These are phyloP conservation scores for Hanseniaspora mollemarum DNA, from an alignment of 805 yeast genomes.

Conservation along the genomic window DNA sequence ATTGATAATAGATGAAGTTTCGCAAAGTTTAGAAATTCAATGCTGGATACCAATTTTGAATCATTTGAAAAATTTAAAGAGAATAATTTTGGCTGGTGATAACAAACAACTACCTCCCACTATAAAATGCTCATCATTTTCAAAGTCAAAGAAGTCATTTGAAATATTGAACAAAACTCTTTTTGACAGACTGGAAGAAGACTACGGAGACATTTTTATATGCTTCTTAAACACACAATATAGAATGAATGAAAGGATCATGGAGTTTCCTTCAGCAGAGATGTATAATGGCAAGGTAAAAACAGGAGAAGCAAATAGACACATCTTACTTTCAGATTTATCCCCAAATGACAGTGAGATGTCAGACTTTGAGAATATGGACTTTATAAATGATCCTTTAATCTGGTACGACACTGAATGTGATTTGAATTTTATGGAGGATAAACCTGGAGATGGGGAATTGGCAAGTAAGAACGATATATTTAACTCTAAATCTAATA, in stretches of 20 bases:
- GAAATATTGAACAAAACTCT: slow-evolving; percentile 42
- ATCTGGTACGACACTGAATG: slow-evolving; percentile 93
- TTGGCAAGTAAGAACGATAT: slow-evolving; percentile 14
- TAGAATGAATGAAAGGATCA: slow-evolving; percentile 70
- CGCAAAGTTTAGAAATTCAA: slow-evolving; percentile 88
- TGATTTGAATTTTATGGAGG: slow-evolving; percentile 59
- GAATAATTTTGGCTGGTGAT: slow-evolving; percentile 81
- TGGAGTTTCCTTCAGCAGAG: slow-evolving; percentile 61
- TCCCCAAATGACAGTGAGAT: slow-evolving; percentile 35
- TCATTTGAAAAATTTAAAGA: slow-evolving; percentile 41
- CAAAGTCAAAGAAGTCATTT: neutral
- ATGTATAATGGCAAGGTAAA: slow-evolving; percentile 52
- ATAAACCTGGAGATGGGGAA: slow-evolving; percentile 19
- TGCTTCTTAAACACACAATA: slow-evolving; percentile 66
- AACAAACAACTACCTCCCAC: slow-evolving; percentile 89
- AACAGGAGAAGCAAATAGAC: slow-evolving; percentile 51
- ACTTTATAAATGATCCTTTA: slow-evolving; percentile 44
- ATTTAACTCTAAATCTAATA: slow-evolving; percentile 55
- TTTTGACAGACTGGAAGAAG: slow-evolving; percentile 62
- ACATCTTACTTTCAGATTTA: slow-evolving; percentile 33
- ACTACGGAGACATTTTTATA: slow-evolving; percentile 39
- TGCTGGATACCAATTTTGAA: slow-evolving; percentile 87
- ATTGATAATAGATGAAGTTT: slow-evolving; percentile 85
- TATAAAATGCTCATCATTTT: slow-evolving; percentile 40
- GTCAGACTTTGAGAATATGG: slow-evolving; percentile 38